Percentiles rank a stretch among this genome's conserved stretches.
Conservation (phyloP, 1,284 basidiomycete genomes). For the Neolentinus lepideus region DNA sequence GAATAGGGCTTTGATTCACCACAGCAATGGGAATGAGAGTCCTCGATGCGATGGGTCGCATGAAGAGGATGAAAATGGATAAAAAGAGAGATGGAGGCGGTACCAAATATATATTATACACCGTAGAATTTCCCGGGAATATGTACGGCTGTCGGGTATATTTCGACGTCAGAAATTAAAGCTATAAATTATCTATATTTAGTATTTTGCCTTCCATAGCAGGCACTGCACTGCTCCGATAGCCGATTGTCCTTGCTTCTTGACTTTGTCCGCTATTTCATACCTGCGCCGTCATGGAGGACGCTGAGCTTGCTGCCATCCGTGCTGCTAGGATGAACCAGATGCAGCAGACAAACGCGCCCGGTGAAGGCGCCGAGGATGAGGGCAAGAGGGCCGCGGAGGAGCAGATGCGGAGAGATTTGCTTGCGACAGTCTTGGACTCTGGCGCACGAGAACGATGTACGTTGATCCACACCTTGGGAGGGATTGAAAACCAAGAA, state of each 20-base stretch:
- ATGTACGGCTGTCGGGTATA: no score
- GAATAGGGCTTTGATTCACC: no score
- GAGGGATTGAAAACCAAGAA: conserved; percentile 1
- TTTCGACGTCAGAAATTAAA: no score
- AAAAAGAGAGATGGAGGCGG: no score
- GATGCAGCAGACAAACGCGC: conserved; percentile 22
- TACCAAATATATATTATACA: no score
- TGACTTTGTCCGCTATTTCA: background rate
- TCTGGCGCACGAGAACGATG: conserved; percentile 84
- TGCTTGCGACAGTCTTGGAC: conserved; percentile 88
- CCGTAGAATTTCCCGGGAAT: no score
- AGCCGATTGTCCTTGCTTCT: background rate
- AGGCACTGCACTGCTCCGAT: background rate
- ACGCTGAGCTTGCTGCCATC: conserved; percentile 35
- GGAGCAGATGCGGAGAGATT: conserved; percentile 71
- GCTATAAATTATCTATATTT: no score
- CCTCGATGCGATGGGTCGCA: no score
- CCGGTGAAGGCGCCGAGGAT: conserved; percentile 32
- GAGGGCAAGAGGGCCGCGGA: conserved; percentile 54
- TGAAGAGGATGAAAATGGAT: no score
- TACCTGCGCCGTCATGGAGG: conserved; percentile 20
- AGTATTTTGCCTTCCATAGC: no score
- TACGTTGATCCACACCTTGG: conserved; percentile 37
- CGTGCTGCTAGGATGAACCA: conserved; percentile 35
- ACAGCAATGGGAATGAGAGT: no score